Conservation (phyloP, 2,329 filamentous ascomycete species). For the Fusarium sp. region DNA sequence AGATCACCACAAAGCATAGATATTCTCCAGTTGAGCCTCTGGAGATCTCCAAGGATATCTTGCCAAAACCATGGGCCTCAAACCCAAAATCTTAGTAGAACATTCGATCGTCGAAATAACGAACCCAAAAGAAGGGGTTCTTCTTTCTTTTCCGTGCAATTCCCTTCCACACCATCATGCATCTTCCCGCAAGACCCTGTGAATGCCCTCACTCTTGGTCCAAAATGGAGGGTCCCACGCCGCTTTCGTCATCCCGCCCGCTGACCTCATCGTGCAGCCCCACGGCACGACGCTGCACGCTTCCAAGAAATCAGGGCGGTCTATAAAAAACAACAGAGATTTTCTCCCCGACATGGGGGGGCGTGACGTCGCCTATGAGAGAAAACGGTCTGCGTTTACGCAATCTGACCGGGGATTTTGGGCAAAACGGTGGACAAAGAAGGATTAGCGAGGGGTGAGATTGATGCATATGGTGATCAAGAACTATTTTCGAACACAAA, state of each 20-base stretch:
- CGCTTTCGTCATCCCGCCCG: conserved; percentile 47
- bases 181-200: conserved; percentile 28
- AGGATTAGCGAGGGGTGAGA: conserved; percentile 21
- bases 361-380: conserved; percentile 23
- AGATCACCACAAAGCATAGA: conserved; percentile 40
- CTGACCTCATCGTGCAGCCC: conserved; percentile 51
- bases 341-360: conserved; percentile 4
- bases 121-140: neutral
- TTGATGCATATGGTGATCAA: conserved; percentile 22
- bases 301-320: conserved; percentile 37
- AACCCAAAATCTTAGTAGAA: neutral
- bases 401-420: conserved; percentile 15
- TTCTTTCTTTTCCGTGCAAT: conserved; percentile 19
- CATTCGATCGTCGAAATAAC: neutral
- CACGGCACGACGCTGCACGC: conserved; percentile 13
- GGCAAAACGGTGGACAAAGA: conserved; percentile 22
- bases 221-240: conserved; percentile 21
- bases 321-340: conserved; percentile 35
- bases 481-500: neutral
- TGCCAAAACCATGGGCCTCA: conserved; percentile 1
- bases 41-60: conserved; percentile 17
- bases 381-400: conserved; percentile 13
- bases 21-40: conserved; percentile 33
- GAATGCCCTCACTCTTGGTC: conserved; percentile 23
- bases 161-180: conserved; percentile 22